Conservation (phyloP, 331 rosid genomes). For the Stylosanthes scabra region DNA sequence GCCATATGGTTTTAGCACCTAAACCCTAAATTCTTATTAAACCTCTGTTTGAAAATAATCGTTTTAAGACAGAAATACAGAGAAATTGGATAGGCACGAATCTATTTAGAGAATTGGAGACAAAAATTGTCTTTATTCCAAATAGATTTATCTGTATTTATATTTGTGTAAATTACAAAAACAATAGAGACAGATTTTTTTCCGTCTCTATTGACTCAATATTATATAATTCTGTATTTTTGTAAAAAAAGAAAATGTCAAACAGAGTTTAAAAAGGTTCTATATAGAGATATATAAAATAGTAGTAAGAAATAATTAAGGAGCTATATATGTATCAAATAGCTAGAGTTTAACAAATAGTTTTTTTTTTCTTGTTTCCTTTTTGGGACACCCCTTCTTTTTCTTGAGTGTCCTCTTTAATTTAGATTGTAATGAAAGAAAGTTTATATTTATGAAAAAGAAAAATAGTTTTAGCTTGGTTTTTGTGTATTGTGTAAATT, state of each 20-base stretch:
- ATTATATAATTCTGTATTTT: no score
- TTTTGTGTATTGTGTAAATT: conserved; percentile 15
- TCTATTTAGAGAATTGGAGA: no score
- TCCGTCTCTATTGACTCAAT: no score
- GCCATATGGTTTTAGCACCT: conserved; percentile 87
- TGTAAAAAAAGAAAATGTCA: neutral
- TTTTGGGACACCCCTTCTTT: conserved; percentile 48
- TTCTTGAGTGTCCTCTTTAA: conserved; percentile 49
- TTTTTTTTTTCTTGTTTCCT: neutral
- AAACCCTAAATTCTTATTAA: no score
- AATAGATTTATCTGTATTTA: no score
- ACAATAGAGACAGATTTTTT: no score
- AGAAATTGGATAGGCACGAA: no score
- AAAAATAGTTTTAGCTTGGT: neutral
- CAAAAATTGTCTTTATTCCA: no score
- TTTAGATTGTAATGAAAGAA: conserved; percentile 26
- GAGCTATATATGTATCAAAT: conserved; percentile 27
- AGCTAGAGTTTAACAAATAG: neutral
- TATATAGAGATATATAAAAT: conserved; percentile 2
- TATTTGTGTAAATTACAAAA: no score
- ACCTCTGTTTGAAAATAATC: no score
- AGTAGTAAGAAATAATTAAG: conserved; percentile 17
- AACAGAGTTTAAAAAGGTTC: neutral
- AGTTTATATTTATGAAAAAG: conserved; percentile 21
- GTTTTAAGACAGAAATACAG: no score